Base-by-base conservation (phyloP, 768 basidiomycete species). In the Lactarius sanguifluus region DNA sequence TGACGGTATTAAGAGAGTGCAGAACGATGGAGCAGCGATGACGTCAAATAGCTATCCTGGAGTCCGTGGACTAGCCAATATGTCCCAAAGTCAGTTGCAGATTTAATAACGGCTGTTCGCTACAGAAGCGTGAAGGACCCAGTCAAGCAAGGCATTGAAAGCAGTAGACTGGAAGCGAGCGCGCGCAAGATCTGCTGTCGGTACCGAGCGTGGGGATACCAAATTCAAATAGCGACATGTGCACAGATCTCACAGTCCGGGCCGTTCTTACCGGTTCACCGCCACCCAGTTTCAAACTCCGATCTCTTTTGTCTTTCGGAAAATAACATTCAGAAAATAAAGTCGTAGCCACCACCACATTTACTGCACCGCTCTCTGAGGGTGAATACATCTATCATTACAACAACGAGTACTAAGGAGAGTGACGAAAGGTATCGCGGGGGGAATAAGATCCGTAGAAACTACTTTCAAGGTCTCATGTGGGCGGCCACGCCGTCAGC, bases 401-500 rank as follows among this genome's bases (percentile, higher is more conserved):
- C 36, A 38, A 38, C 36, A 38, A 40, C 52, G 23, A 52, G 28
- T n/a, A 57, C 40, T 20, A 25, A 16, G 50, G 15, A 9, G 18
- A 18, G 45, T 50, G 41, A 28, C 40, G 47, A 52, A 40, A 62
- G 66, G 62, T 64, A 64, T 67, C 66, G 62, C 62, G 9, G 47
- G 23, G 40, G 28, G 55, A 5, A 5, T 25, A 32, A n/a, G 41
- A 13, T 13, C 36, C 15, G 38, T 40, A 15, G 38, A 40, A 5
- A 40, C 38, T 10, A 8, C 28, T 45, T 38, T 36, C n/a, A 28
- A 3, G 6, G n/a, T 28, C 43, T 65, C 61, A 70, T 13, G 64
- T 69, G 6, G 68, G 68, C 2, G 68, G 69, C 69, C 68, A 70
- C 23, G 64, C 50, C 52, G 36, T 59, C 55, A 52, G 55, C 38